Base-by-base conservation (phyloP, 2,329 filamentous ascomycete species). In the Colletotrichum liaoningense region DNA sequence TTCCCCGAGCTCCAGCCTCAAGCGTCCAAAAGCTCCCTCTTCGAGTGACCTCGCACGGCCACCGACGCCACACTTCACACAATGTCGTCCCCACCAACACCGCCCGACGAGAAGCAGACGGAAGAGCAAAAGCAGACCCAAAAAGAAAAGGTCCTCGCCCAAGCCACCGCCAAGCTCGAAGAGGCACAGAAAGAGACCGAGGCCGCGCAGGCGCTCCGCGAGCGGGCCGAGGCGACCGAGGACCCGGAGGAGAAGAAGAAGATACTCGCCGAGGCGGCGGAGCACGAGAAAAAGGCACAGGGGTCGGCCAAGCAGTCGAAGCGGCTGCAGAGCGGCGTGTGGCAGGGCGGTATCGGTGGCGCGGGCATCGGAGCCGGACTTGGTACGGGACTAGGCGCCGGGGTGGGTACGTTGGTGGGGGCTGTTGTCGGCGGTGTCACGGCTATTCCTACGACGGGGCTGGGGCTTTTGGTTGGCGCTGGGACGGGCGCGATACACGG, bases 261-360 rank as follows among this genome's bases (percentile, higher is more conserved):
- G 46, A 56, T 52, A 35, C 56, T 73, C 12, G 66, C 42, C n/a
- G 70, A 73, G 56, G 70, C 70, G 28, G 56, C 67, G 11, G 59
- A 66, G 55, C 70, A 73, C 16, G 70, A 73, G 24, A 55, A 70
- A 12, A 73, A 54, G 67, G 28, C 70, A 8, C 54, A 70, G 35
- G 19, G 55, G 1, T 49, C 70, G 2, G 35, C 35, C 2, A 55
- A 33, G n/a, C 67, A 73, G 8, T 54, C 70, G n/a, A 60, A 73
- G 22, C 60, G 70, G 5, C 28, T 73, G 24, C 70, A 73, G 30
- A 73, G 67, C 35, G 70, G 70, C 33, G 16, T 73, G 16, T 73
- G 70, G 70, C 70, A 73, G 56, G 70, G 70, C 33, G 70, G 70
- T 5, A 12, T 73, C 5, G 67, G 70, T 26, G 70, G 70, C 35